A percentile compares a stretch with the other conserved stretches of the same genome.
These are phyloP conservation scores for Kickxella alabastrina DNA, from an alignment of 192 early-diverging fungal genomes.

Conservation along the genomic window DNA sequence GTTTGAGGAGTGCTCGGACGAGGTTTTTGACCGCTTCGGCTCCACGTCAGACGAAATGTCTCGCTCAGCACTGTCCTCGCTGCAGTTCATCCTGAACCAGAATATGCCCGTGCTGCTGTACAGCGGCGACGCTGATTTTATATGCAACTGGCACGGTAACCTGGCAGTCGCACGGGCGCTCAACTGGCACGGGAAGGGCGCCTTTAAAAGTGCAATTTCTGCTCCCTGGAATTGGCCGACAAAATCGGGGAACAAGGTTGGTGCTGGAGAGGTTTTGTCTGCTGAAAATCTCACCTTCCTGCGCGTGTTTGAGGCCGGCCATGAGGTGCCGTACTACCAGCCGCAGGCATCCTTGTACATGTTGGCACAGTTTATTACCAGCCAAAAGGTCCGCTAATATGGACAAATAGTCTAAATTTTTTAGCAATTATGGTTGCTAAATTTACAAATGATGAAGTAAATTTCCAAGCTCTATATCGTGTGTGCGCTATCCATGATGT, in stretches of 20 bases:
- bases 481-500: no score
- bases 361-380: slow-evolving; percentile 72
- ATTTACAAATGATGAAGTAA: no score
- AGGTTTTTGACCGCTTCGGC: slow-evolving; percentile 43
- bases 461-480: no score
- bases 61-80: slow-evolving; percentile 34
- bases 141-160: slow-evolving; percentile 66
- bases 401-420: no score
- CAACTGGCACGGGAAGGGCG: slow-evolving; percentile 47
- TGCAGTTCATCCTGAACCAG: slow-evolving; percentile 54
- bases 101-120: slow-evolving; percentile 65
- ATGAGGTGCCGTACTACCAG: slow-evolving; percentile 90
- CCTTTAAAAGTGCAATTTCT: slow-evolving; percentile 14
- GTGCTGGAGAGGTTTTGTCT: slow-evolving; percentile 59
- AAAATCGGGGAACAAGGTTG: slow-evolving; percentile 15
- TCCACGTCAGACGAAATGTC: slow-evolving; percentile 51
- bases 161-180: slow-evolving; percentile 39
- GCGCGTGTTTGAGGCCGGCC: slow-evolving; percentile 79
- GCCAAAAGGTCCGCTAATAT: slow-evolving; percentile 15
- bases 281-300: slow-evolving; percentile 76
- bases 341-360: slow-evolving; percentile 78
- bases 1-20: slow-evolving; percentile 54
- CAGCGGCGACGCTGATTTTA: slow-evolving; percentile 78
- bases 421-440: no score
- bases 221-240: slow-evolving; percentile 40